Conservation (phyloP, 1,139 yeast genomes). For the Saccharomyces hybrid region DNA sequence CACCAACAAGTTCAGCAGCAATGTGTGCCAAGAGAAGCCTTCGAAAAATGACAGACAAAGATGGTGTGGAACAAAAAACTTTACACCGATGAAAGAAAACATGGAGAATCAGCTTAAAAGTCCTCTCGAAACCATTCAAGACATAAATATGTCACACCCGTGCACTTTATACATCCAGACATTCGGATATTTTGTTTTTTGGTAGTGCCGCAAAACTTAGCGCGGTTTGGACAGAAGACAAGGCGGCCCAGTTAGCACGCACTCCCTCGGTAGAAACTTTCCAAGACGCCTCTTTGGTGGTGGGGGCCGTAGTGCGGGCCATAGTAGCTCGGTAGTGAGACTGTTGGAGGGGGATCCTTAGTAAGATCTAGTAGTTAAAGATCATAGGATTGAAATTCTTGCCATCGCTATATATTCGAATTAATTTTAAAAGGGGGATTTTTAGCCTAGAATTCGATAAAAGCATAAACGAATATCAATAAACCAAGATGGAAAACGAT, state of each 20-base stretch:
- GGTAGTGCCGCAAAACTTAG: background rate
- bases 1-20: background rate
- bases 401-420: background rate
- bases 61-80: too few relatives aligned
- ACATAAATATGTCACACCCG: background rate
- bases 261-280: background rate
- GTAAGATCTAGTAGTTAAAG: background rate
- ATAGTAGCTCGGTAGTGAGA: background rate
- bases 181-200: background rate
- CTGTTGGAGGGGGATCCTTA: background rate
- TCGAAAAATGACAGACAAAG: too few relatives aligned
- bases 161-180: background rate
- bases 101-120: background rate
- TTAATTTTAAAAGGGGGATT: background rate
- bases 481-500: conserved; percentile 95
- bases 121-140: background rate
- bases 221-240: background rate
- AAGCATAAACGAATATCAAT: background rate
- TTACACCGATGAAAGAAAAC: background rate
- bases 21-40: background rate
- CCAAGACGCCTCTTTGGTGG: background rate
- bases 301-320: background rate
- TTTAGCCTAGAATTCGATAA: background rate
- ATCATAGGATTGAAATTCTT: background rate
- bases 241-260: background rate